Evolutionary conservation across 805 yeast species (phyloP).

Genomic region (Kuraishia molischiana): DNA sequence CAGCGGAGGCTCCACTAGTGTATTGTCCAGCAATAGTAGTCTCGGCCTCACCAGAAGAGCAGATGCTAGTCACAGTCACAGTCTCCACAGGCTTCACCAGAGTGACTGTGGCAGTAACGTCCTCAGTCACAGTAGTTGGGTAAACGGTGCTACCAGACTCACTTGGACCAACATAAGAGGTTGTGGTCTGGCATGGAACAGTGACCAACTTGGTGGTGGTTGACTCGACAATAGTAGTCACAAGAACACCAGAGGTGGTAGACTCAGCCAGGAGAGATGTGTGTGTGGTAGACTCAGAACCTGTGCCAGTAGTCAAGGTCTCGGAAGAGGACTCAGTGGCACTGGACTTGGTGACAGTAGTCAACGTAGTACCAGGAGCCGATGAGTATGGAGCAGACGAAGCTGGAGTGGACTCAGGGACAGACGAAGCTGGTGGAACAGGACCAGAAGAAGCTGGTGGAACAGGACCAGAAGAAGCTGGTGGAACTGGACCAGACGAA

Average conservation of each 20-base stretch:
- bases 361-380: too few species aligned
- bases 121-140: neutral
- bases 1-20: neutral
- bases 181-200: neutral
- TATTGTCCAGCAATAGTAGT: neutral
- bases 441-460: too few species aligned
- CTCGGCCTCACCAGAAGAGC: neutral
- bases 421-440: too few species aligned
- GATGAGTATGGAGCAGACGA: too few species aligned
- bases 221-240: neutral
- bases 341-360: too few species aligned
- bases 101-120: neutral
- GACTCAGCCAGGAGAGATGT: neutral
- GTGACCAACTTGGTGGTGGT: neutral
- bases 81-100: neutral
- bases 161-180: neutral
- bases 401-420: too few species aligned
- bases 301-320: too few species aligned
- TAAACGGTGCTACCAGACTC: slow-evolving; percentile 3
- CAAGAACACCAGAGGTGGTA: too few species aligned
- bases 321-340: too few species aligned
- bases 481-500: too few species aligned
- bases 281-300: too few species aligned
- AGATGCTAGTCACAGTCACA: neutral
- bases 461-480: too few species aligned